A percentile compares a stretch with the other conserved stretches of the same genome.
These are phyloP conservation scores for Cladophialophora exuberans DNA, from an alignment of 2,329 filamentous ascomycete species.

Conservation along the genomic window DNA sequence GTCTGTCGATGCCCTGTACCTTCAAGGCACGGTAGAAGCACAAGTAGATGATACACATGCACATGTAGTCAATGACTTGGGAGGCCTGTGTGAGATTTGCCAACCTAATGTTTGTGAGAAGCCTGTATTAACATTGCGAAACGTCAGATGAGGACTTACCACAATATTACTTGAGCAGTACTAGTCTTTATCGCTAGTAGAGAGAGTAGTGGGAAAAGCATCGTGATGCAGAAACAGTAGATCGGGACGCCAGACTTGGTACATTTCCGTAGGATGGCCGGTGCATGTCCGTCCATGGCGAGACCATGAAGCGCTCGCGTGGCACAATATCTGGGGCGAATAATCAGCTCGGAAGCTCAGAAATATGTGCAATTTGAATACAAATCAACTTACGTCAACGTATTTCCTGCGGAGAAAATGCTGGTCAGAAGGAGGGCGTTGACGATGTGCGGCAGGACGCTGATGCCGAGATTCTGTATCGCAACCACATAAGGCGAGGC, in stretches of 20 bases:
- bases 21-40: slow-evolving; percentile 69
- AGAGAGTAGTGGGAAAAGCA: slow-evolving; percentile 67
- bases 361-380: too few species aligned
- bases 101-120: too few species aligned
- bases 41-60: slow-evolving; percentile 69
- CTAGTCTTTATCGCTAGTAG: slow-evolving; percentile 71
- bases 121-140: too few species aligned
- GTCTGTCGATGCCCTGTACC: slow-evolving; percentile 68
- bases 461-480: background rate
- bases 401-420: slow-evolving; percentile 3
- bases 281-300: slow-evolving; percentile 59
- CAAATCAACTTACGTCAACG: too few species aligned
- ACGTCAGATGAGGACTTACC: too few species aligned
- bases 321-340: background rate
- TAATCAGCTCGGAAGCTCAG: too few species aligned
- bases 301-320: slow-evolving; percentile 46
- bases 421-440: background rate
- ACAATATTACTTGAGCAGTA: slow-evolving; percentile 63
- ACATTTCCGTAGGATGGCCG: slow-evolving; percentile 47
- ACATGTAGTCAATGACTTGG: slow-evolving; percentile 63
- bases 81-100: slow-evolving; percentile 50
- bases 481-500: slow-evolving; percentile 45
- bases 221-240: slow-evolving; percentile 66
- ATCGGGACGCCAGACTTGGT: slow-evolving; percentile 68
- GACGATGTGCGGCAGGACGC: background rate